A percentile compares a stretch with the other conserved stretches of the same genome.
Evolutionary conservation across 257 asterid species (phyloP).

Genomic region (Leonotis leonurus): DNA sequence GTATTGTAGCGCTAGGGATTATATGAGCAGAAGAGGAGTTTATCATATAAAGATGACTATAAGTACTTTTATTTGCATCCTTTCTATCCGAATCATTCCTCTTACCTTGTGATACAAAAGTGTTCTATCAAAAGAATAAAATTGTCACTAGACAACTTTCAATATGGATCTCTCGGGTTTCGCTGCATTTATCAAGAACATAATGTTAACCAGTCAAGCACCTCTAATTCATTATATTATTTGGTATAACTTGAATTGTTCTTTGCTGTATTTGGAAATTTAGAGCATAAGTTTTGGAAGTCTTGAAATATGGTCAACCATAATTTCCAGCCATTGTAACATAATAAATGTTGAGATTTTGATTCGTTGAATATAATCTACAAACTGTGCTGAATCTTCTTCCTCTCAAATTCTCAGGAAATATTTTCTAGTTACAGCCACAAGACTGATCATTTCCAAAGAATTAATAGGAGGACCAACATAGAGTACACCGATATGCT

Average conservation of each 20-base stretch:
- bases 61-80: background rate
- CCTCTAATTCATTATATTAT: background rate
- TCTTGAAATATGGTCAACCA: background rate
- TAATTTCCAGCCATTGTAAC: background rate
- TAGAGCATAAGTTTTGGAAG: background rate
- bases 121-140: background rate
- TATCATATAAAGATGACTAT: background rate
- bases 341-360: background rate
- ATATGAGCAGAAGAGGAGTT: background rate
- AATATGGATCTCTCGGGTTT: background rate
- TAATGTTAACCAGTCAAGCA: background rate
- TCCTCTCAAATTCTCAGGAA: constrained; percentile 56
- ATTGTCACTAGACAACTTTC: background rate
- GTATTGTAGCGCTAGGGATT: background rate
- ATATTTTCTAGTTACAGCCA: constrained; percentile 81
- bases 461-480: constrained; percentile 48
- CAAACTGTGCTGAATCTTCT: constrained; percentile 12
- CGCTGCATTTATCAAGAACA: background rate
- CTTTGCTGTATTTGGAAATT: background rate
- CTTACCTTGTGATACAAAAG: background rate
- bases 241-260: background rate
- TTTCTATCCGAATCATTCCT: background rate
- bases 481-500: constrained; percentile 73
- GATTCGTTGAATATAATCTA: constrained; percentile 1
- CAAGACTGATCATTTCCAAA: constrained; percentile 84